phyloP scores from a whole-genome alignment of 2,329 filamentous ascomycete genomes.

The Fonsecaea pugnacius region DNA sequence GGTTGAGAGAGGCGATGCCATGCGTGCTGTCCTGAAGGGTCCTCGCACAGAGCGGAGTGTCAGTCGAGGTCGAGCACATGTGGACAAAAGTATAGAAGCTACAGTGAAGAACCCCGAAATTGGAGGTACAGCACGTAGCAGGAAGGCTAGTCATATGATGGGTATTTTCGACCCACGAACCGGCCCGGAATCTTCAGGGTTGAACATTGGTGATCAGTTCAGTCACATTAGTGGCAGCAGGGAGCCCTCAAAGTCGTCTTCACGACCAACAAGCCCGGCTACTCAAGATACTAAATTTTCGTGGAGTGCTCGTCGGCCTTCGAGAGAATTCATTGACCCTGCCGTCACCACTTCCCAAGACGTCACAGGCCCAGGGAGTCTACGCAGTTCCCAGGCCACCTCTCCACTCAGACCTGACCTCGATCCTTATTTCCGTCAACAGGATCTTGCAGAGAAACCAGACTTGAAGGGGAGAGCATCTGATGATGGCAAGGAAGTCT shows the following conservation, averaged over 20 bases:
- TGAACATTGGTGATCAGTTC: slow-evolving; percentile 14
- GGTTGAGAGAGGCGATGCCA: slow-evolving; percentile 37
- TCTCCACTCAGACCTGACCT: slow-evolving; percentile 31
- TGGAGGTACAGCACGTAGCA: slow-evolving; percentile 60
- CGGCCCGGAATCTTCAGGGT: slow-evolving; percentile 19
- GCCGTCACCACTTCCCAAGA: slow-evolving; percentile 1
- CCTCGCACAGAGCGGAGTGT: slow-evolving; percentile 45
- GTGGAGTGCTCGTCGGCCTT: slow-evolving; percentile 10
- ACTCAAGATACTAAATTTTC: slow-evolving; percentile 14
- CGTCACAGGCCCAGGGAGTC: slow-evolving; percentile 3
- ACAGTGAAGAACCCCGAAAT: slow-evolving; percentile 63
- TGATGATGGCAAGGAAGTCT: slow-evolving; percentile 54
- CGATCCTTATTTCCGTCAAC: slow-evolving; percentile 39
- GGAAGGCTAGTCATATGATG: slow-evolving; percentile 69
- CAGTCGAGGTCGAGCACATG: slow-evolving; percentile 52
- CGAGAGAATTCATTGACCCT: slow-evolving; percentile 20
- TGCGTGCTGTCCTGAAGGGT: slow-evolving; percentile 35
- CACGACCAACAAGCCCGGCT: slow-evolving; percentile 24
- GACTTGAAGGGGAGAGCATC: slow-evolving; percentile 56
- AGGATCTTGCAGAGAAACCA: slow-evolving; percentile 40
- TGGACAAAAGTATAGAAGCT: slow-evolving; percentile 68
- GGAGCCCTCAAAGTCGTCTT: slow-evolving; percentile 20
- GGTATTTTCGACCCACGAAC: slow-evolving; percentile 60
- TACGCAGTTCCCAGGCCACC: slow-evolving; percentile 5
- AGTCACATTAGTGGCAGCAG: slow-evolving; percentile 5